Evolutionary conservation across 768 basidiomycete species (phyloP).

Genomic region (Chalciporus sphaerocephalus): DNA sequence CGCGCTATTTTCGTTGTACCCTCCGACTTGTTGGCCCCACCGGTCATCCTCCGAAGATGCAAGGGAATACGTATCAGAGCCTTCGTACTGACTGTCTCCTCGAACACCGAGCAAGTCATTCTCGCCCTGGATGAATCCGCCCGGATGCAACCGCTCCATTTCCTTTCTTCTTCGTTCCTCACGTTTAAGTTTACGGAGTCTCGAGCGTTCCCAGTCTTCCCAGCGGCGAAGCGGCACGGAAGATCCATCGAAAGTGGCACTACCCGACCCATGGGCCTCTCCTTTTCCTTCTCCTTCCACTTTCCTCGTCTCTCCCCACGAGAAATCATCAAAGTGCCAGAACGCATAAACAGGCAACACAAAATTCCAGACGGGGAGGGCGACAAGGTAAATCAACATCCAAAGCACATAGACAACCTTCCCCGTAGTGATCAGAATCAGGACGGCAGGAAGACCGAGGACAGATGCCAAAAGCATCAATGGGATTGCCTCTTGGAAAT

Average conservation of each 20-base stretch:
- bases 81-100: constrained; percentile 64
- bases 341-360: constrained; percentile 92
- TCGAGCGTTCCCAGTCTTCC: constrained; percentile 99
- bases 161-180: constrained; percentile 81
- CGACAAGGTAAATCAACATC: constrained; percentile 93
- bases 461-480: constrained; percentile 85
- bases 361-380: constrained; percentile 96
- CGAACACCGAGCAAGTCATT: constrained; percentile 59
- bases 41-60: constrained; percentile 90
- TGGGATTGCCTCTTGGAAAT: constrained; percentile 92
- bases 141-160: constrained; percentile 72
- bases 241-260: constrained; percentile 45
- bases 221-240: constrained; percentile 92
- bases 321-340: constrained; percentile 99
- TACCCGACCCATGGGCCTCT: constrained; percentile 70
- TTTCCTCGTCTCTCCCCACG: constrained; percentile 98
- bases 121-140: constrained; percentile 60
- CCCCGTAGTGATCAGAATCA: constrained; percentile 90
- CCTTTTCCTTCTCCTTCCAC: constrained; percentile 88
- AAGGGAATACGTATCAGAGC: constrained; percentile 77
- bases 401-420: constrained; percentile 96
- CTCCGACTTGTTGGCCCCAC: constrained; percentile 94
- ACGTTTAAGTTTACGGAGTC: constrained; percentile 83
- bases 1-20: constrained; percentile 81
- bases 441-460: constrained; percentile 85